These are phyloP conservation scores for Yarrowia deformans DNA, from an alignment of 805 yeast species.

Conservation along the genomic window DNA sequence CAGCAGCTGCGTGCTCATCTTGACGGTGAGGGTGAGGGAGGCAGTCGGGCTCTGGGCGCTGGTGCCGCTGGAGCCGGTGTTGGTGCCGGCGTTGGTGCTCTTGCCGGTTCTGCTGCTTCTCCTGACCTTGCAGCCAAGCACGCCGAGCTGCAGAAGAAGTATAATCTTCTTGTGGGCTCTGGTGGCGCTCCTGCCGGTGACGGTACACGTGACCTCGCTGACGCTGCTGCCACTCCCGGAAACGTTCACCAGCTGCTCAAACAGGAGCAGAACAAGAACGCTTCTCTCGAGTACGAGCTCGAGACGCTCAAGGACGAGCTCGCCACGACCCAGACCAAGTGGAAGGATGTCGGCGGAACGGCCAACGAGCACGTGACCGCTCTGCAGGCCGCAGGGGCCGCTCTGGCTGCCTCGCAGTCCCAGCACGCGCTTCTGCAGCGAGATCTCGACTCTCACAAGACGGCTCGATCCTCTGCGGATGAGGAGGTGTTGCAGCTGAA, in stretches of 20 bases:
- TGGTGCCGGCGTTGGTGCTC: slow-evolving; percentile 38
- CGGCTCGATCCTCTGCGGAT: slow-evolving; percentile 41
- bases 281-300: slow-evolving; percentile 45
- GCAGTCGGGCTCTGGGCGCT: slow-evolving; percentile 22
- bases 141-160: slow-evolving; percentile 42
- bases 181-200: neutral
- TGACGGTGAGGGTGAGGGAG: slow-evolving; percentile 3
- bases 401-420: slow-evolving; percentile 45
- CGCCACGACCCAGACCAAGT: slow-evolving; percentile 40
- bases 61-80: slow-evolving; percentile 39
- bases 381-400: slow-evolving; percentile 45
- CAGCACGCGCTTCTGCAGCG: slow-evolving; percentile 40
- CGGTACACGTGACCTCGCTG: neutral
- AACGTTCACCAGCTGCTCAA: slow-evolving; percentile 9
- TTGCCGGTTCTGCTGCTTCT: slow-evolving; percentile 9
- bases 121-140: slow-evolving; percentile 31
- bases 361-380: slow-evolving; percentile 45
- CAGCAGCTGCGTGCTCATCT: slow-evolving; percentile 41
- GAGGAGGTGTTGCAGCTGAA: slow-evolving; percentile 42
- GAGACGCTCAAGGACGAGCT: slow-evolving; percentile 44
- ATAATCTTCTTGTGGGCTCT: slow-evolving; percentile 40
- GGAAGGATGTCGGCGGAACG: slow-evolving; percentile 42
- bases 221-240: slow-evolving; percentile 17
- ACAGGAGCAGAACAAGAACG: slow-evolving; percentile 42
- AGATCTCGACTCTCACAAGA: slow-evolving; percentile 43